A percentile compares a stretch with the other conserved stretches of the same genome.
Conservation (phyloP, 2,329 filamentous ascomycete species). For the Paramyrothecium roridum region DNA sequence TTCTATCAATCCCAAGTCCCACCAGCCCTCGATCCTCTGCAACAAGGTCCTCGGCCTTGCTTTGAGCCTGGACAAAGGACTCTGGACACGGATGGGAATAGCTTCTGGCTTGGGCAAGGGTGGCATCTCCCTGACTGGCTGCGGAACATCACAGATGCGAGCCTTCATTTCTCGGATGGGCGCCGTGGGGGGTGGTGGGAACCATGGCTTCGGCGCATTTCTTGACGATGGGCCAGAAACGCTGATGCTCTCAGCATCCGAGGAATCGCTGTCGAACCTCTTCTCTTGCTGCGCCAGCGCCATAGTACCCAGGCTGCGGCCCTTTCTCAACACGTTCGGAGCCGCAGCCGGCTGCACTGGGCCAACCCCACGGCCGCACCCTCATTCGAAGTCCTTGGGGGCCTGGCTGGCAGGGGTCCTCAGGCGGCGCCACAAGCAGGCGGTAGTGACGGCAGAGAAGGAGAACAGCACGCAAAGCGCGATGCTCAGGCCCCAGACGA, state of each 20-base stretch:
- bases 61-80: conserved; percentile 16
- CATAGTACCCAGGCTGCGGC: conserved; percentile 33
- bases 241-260: conserved; percentile 22
- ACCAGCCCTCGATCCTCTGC: conserved; percentile 50
- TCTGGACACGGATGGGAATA: conserved; percentile 9
- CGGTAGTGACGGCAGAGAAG: conserved; percentile 55
- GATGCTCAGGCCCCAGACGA: conserved; percentile 83
- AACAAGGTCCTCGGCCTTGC: conserved; percentile 44
- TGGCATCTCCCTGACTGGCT: conserved; percentile 23
- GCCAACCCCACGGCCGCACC: conserved; percentile 40
- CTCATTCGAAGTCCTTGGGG: conserved; percentile 49
- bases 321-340: conserved; percentile 15
- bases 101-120: conserved; percentile 18
- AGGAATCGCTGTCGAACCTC: conserved; percentile 27
- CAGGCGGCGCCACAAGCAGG: conserved; percentile 61
- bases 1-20: conserved; percentile 49
- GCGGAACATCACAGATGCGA: conserved; percentile 15
- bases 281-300: conserved; percentile 28
- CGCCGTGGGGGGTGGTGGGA: conserved; percentile 34
- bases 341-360: conserved; percentile 13
- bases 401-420: conserved; percentile 33
- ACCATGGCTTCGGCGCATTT: conserved; percentile 19
- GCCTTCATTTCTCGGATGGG: conserved; percentile 18
- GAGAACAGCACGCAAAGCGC: conserved; percentile 70
- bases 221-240: not conserved